Evolutionary conservation across 1,284 basidiomycete genomes (phyloP), one percentile per base, ranked within the genome.

Genomic region (Sporisorium iseilematis-ciliati): DNA sequence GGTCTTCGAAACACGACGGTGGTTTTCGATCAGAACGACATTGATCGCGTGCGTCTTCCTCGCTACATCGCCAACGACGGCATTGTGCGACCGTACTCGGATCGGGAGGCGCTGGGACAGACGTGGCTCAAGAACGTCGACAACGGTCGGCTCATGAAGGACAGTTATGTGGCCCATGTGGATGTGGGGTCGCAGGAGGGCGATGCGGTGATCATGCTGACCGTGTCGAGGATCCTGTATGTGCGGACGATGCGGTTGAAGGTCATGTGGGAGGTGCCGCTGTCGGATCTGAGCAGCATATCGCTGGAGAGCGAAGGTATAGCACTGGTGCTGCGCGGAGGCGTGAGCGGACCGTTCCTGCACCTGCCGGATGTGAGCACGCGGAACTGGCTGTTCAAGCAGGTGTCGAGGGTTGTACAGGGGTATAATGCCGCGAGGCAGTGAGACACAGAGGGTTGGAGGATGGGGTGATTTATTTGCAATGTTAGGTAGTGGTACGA

Each of bases 1-100:
- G 95, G 95, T 89, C 81, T 73, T 77, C 90, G 97, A 43, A 99
- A 99, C 83, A 99, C 97, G 0, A 99, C 97, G 0, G 98, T 94
- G 3, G 96, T 98, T 1, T 99, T 99, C 77, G 97, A 99, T 83
- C 93, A 91, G 75, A 92, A 93, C 50, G 92, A 92, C 56, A 90
- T 95, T 61, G 96, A 98, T 81, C 91, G 95, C 20, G 90, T 93
- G 25, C 89, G 97, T 78, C 86, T 94, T 89, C 96, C 97, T 29
- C 90, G 97, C 57, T 92, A 92, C 78, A 90, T 95, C 48, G 91
- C 95, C 2, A 50, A 43, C 41, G 83, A 85, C 45, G 75, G 78
- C 50, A 79, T 84, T 31, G 76, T 85, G 1, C 64, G 82, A 7
- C 82, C 80, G 0, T 99, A 93, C 87, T 92, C 92, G 54, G 89